Evolutionary conservation across 1,139 yeast genomes (phyloP).

Genomic region (Diutina pseudorugosa): DNA sequence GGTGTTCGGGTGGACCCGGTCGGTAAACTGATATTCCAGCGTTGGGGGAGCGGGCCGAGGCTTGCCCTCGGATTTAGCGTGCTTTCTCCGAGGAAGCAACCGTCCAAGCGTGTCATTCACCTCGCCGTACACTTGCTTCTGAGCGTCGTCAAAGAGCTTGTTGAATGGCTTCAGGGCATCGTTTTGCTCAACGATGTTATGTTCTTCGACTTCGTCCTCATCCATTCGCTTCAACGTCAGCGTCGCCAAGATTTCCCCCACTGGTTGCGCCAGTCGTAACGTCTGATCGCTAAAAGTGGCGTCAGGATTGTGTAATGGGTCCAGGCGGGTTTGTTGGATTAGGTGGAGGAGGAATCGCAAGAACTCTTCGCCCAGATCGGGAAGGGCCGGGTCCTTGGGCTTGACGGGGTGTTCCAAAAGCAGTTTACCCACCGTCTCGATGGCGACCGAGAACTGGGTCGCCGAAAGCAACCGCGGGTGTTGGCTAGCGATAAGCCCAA

Average conservation of each 20-base stretch:
- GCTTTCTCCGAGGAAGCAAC: not conserved
- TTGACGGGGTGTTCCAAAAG: constrained; percentile 30
- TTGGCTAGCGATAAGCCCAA: constrained; percentile 26
- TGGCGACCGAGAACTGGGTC: constrained; percentile 45
- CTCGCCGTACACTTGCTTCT: not conserved
- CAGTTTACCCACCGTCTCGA: constrained; percentile 43
- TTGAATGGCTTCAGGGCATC: constrained; percentile 19
- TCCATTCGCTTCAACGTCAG: constrained; percentile 23
- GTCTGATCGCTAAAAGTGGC: constrained; percentile 13
- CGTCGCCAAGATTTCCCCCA: constrained; percentile 23
- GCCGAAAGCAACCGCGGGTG: constrained; percentile 48
- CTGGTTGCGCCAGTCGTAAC: constrained; percentile 29
- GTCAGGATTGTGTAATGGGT: constrained; percentile 18
- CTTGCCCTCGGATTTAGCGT: not conserved
- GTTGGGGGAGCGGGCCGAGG: not conserved
- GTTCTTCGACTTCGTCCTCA: constrained; percentile 9
- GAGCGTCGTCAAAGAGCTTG: not conserved
- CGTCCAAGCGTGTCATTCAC: not conserved
- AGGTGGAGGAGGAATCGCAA: constrained; percentile 25
- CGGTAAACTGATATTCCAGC: constrained; percentile 9
- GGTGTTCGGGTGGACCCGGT: constrained; percentile 24
- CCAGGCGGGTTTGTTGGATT: not conserved
- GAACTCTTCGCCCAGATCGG: constrained; percentile 23
- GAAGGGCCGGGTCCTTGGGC: constrained; percentile 11
- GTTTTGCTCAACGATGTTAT: constrained; percentile 16